Base-by-base conservation (phyloP, 2,329 filamentous ascomycete species). In the Xylariaceae sp. region DNA sequence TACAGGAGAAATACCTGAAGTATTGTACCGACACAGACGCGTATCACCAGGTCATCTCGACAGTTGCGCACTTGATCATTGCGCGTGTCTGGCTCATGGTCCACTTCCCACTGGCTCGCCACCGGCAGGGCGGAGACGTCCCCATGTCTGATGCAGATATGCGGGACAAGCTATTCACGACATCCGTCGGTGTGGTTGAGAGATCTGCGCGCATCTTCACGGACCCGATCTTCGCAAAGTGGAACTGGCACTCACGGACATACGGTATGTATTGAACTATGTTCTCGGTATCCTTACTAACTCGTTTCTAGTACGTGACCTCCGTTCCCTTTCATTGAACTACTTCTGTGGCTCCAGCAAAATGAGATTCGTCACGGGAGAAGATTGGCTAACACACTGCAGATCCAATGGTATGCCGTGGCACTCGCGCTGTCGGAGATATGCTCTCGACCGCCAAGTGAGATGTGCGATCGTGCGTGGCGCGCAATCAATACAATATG, bases 1-100 rank as follows among this genome's bases (percentile, higher is more conserved):
- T 68, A 35, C 60, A 69, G 36, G 49, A 50, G n/a, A 63, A 57
- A 12, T 66, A 62, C 36, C 39, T 67, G 13, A 51, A 45, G 2
- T 59, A 66, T 36, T 68, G 60, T 42, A 65, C 68, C 42, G 47
- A 52, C 9, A 59, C 60, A 4, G 44, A 46, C n/a, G 38, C 53
- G 24, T 40, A 51, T 28, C 52, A 57, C 18, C 43, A 34, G 16
- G 44, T 48, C 29, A 33, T 45, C 6, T 42, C 39, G 1, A 41
- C 43, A 16, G 34, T 41, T 9, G 34, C 37, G 16, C 38, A 41
- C 24, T 40, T 50, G 19, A 39, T 39, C 17, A 2, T 45, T 11
- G 28, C 26, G 31, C 38, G 42, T 13, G 29, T 17, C 35, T 33
- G 35, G 32, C 11, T 44, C 37, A 24, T 30, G 13, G 28, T 42